Conservation (phyloP, 2,329 filamentous ascomycete genomes). For the Ramularia endophylla region DNA sequence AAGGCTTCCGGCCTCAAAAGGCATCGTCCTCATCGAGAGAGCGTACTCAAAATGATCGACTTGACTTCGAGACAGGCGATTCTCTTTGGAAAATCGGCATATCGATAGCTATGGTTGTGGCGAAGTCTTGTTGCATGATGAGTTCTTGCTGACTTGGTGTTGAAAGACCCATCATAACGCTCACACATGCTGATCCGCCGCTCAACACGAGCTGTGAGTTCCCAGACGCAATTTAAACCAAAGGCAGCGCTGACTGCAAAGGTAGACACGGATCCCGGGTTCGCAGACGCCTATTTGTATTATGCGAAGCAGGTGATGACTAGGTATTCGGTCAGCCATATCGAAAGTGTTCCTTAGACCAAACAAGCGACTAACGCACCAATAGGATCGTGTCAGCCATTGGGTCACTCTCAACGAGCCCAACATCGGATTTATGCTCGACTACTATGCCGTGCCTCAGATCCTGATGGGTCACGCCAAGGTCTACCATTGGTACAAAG, state of each 20-base stretch:
- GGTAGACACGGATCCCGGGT: background rate
- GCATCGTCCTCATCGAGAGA: too few species aligned
- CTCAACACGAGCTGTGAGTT: constrained; percentile 26
- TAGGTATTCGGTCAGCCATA: too few species aligned
- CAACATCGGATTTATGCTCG: constrained; percentile 9
- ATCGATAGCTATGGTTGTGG: too few species aligned
- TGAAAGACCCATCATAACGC: constrained; percentile 38
- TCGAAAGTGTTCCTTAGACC: too few species aligned
- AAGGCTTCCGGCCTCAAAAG: too few species aligned
- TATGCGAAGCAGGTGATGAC: constrained; percentile 36
- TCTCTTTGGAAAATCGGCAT: too few species aligned
- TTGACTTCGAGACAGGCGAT: too few species aligned
- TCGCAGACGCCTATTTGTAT: constrained; percentile 33
- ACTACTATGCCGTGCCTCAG: constrained; percentile 16
- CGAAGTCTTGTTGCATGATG: too few species aligned
- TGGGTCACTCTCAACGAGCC: constrained; percentile 37
- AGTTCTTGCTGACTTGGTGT: too few species aligned
- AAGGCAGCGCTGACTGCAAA: background rate
- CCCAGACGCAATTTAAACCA: background rate
- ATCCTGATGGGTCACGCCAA: constrained; percentile 19
- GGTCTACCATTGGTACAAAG: constrained; percentile 45
- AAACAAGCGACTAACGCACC: too few species aligned
- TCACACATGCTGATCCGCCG: constrained; percentile 41
- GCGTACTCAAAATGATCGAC: too few species aligned
- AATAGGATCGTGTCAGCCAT: constrained; percentile 28